A percentile compares a stretch with the other conserved stretches of the same genome.
phyloP scores from a whole-genome alignment of 768 basidiomycete genomes.

The Lentinula aciculospora region DNA sequence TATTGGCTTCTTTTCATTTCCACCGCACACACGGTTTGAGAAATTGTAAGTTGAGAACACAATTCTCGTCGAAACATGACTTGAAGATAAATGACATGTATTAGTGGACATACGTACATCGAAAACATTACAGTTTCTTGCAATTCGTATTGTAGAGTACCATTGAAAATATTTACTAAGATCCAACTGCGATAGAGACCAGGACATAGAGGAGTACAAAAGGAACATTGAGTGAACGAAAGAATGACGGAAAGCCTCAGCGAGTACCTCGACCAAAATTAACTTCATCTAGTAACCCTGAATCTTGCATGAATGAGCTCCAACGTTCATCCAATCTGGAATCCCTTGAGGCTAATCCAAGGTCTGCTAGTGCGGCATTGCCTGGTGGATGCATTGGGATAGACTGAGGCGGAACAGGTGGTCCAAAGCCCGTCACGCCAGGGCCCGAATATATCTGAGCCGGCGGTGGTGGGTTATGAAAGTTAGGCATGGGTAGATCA shows the following conservation, averaged over 20 bases:
- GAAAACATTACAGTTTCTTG: not conserved
- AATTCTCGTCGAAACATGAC: no score
- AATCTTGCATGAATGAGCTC: slow-evolving; percentile 59
- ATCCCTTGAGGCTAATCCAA: slow-evolving; percentile 55
- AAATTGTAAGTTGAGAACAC: no score
- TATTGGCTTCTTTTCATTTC: no score
- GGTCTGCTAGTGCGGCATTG: slow-evolving; percentile 43
- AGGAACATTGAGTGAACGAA: no score
- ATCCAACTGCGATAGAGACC: no score
- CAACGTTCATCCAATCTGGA: slow-evolving; percentile 53
- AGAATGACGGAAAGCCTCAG: not conserved
- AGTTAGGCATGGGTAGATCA: not conserved
- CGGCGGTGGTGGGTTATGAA: slow-evolving; percentile 12
- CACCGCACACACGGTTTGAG: no score
- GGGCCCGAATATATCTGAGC: slow-evolving; percentile 13
- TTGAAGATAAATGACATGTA: no score
- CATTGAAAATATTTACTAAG: no score
- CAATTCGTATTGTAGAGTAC: not conserved
- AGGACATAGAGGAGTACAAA: no score
- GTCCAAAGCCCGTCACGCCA: slow-evolving; percentile 1
- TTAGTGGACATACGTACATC: not conserved
- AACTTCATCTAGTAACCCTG: slow-evolving; percentile 31
- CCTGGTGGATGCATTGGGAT: slow-evolving; percentile 14
- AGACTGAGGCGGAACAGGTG: not conserved
- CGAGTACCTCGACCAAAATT: slow-evolving; percentile 15